These are phyloP conservation scores for Curvularia eragrostidis DNA, from an alignment of 2,329 filamentous ascomycete genomes.

Conservation along the genomic window DNA sequence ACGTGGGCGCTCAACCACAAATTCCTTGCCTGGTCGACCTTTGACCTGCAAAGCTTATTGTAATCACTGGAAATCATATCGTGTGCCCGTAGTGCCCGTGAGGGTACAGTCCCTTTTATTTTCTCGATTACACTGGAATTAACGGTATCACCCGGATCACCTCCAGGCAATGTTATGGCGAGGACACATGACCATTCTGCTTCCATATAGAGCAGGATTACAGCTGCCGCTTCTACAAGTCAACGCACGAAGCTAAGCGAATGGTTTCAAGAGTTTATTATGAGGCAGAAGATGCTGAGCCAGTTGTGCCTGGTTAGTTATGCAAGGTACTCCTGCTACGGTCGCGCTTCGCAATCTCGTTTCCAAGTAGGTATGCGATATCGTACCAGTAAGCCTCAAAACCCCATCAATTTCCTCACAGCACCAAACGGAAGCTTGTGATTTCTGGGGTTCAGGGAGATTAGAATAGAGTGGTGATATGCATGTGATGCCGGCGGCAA, in stretches of 20 bases:
- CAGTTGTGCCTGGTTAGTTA: background rate
- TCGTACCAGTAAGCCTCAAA: background rate
- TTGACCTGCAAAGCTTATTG: background rate
- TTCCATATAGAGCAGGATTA: conserved; percentile 7
- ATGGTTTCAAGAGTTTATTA: background rate
- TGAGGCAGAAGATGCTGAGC: background rate
- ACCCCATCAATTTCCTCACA: background rate
- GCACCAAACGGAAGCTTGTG: too few relatives aligned
- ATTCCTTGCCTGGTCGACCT: background rate
- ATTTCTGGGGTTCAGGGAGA: background rate
- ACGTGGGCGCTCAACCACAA: background rate
- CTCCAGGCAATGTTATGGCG: conserved; percentile 1
- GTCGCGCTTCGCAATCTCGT: background rate
- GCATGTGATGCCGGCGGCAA: background rate
- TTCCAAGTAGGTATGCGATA: background rate
- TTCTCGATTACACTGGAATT: conserved; percentile 3
- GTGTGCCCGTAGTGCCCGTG: conserved; percentile 7
- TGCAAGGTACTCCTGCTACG: background rate
- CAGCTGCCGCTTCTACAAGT: conserved; percentile 17
- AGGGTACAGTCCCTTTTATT: conserved; percentile 6
- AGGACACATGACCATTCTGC: conserved; percentile 8
- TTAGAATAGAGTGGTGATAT: background rate
- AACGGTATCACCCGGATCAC: conserved; percentile 10
- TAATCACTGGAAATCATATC: background rate
- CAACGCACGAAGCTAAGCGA: too few relatives aligned